Percentiles rank a stretch among this genome's conserved stretches.
Evolutionary conservation across 805 yeast genomes (phyloP).

Genomic region (Ogataea philodendri): DNA sequence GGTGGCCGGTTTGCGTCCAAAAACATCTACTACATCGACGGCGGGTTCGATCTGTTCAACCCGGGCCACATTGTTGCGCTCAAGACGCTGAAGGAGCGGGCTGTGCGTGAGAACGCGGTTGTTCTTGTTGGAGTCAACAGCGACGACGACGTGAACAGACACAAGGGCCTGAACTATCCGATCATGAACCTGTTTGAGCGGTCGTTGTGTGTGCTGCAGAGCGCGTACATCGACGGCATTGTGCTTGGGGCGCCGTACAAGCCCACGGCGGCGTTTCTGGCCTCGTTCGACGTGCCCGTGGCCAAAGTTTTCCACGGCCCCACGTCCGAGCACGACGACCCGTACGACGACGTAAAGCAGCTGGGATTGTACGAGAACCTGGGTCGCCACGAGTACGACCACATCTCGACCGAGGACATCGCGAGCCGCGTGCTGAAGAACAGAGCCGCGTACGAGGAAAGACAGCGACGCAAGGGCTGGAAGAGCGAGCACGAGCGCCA

Average conservation of each 20-base stretch:
- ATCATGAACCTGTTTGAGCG: conserved; percentile 88
- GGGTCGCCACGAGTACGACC: conserved; percentile 56
- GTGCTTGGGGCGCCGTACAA: conserved; percentile 66
- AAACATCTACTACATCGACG: conserved; percentile 59
- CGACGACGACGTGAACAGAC: conserved; percentile 52
- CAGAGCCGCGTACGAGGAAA: conserved; percentile 71
- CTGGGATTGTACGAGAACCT: conserved; percentile 39
- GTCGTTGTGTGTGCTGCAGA: conserved; percentile 82
- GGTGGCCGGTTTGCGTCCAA: conserved; percentile 11
- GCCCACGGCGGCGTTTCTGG: conserved; percentile 43
- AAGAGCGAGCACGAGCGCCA: conserved; percentile 53
- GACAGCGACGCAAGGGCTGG: conserved; percentile 87
- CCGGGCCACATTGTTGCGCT: conserved; percentile 88
- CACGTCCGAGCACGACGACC: conserved; percentile 38
- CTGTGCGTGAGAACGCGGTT: conserved; percentile 38
- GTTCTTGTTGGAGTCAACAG: conserved; percentile 69
- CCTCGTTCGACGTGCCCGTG: conserved; percentile 34
- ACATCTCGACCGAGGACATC: conserved; percentile 68
- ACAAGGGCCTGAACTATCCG: conserved; percentile 67
- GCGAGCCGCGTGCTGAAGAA: conserved; percentile 70
- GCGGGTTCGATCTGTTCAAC: conserved; percentile 89
- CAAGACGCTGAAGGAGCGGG: conserved; percentile 42
- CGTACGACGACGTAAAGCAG: conserved; percentile 30
- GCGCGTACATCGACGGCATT: conserved; percentile 77
- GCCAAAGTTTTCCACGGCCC: conserved; percentile 58